Evolutionary conservation across 768 basidiomycete species (phyloP).

Genomic region (Amanita polypyramis): DNA sequence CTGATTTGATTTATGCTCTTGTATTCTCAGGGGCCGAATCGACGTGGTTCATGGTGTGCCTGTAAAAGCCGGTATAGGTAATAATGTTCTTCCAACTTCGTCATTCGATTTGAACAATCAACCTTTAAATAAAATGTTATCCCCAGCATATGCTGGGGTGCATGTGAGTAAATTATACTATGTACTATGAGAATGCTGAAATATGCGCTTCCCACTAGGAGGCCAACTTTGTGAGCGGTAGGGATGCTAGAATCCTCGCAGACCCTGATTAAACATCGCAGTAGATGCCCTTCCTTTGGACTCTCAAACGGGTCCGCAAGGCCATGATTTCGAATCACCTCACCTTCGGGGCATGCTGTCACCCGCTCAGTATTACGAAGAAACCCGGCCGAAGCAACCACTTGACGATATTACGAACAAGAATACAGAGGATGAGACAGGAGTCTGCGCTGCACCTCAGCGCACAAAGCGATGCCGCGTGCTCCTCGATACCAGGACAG

Average conservation of each 20-base stretch:
- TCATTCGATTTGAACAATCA: not conserved
- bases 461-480: slow-evolving; percentile 39
- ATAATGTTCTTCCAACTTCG: not conserved
- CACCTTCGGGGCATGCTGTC: not conserved
- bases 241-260: not conserved
- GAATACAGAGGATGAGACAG: slow-evolving; percentile 14
- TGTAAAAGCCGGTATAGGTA: not conserved
- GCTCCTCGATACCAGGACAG: slow-evolving; percentile 63
- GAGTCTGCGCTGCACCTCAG: not conserved
- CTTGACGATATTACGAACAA: slow-evolving; percentile 3
- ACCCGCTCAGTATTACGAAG: not conserved
- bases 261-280: not conserved
- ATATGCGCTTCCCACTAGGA: not conserved
- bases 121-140: not conserved
- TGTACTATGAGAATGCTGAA: too few species aligned
- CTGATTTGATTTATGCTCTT: not conserved
- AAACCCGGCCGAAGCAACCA: slow-evolving; percentile 10
- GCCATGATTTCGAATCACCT: not conserved
- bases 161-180: not conserved
- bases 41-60: not conserved
- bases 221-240: not conserved
- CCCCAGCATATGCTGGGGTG: not conserved
- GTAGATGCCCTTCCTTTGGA: not conserved
- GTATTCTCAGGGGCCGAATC: not conserved
- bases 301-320: not conserved